phyloP scores from a whole-genome alignment of 2,329 filamentous ascomycete species.

The Pseudohalonectria lignicola region DNA sequence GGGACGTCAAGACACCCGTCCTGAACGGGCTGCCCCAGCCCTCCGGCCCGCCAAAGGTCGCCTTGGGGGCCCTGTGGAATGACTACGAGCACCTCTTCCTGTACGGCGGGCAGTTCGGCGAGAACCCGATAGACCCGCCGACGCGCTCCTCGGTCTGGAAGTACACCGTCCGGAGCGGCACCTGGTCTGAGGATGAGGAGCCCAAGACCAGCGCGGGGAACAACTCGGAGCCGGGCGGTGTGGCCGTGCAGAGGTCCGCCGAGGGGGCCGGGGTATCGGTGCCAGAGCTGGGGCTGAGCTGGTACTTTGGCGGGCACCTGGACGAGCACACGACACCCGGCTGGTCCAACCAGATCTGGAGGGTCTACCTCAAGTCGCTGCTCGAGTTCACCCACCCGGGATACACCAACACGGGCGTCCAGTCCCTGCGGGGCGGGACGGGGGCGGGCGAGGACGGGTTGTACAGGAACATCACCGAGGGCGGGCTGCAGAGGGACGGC shows the following conservation, averaged over 20 bases:
- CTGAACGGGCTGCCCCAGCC: slow-evolving; percentile 49
- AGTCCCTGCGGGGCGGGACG: slow-evolving; percentile 36
- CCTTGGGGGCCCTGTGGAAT: slow-evolving; percentile 67
- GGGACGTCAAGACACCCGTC: slow-evolving; percentile 53
- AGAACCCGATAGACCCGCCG: slow-evolving; percentile 45
- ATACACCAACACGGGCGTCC: slow-evolving; percentile 51
- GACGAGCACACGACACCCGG: slow-evolving; percentile 40
- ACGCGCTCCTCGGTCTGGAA: slow-evolving; percentile 55
- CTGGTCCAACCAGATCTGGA: slow-evolving; percentile 53
- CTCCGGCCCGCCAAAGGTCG: slow-evolving; percentile 58
- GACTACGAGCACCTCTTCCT: slow-evolving; percentile 59
- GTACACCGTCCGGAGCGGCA: slow-evolving; percentile 48
- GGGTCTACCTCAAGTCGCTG: slow-evolving; percentile 63
- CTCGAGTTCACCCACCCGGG: slow-evolving; percentile 69
- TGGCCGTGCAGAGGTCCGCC: slow-evolving; percentile 55
- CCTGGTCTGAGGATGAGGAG: slow-evolving; percentile 52
- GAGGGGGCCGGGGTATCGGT: slow-evolving; percentile 66
- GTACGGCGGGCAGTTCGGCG: slow-evolving; percentile 65
- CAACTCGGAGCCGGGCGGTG: slow-evolving; percentile 43
- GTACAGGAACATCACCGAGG: slow-evolving; percentile 65
- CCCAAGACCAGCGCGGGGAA: slow-evolving; percentile 54
- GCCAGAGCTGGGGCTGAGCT: slow-evolving; percentile 58
- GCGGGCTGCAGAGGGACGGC: slow-evolving; percentile 52
- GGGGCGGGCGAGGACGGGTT: slow-evolving; percentile 50
- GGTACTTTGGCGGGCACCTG: slow-evolving; percentile 70